These are phyloP conservation scores for Pleurotus pulmonarius DNA, from an alignment of 768 basidiomycete species.

Conservation along the genomic window DNA sequence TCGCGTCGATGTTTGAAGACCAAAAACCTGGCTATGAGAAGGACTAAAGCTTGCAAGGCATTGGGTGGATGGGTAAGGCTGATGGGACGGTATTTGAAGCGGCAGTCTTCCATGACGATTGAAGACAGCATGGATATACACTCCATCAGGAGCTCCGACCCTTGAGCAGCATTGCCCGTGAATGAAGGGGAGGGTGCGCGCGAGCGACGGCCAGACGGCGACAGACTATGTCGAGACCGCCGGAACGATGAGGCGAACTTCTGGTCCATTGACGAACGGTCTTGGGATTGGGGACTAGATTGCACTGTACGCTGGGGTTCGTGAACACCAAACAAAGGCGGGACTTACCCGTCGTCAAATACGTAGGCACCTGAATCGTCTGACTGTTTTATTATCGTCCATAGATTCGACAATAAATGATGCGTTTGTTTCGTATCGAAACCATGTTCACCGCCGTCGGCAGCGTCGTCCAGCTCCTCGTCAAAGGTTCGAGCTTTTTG, in stretches of 20 bases:
- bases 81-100: slow-evolving; percentile 55
- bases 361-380: slow-evolving; percentile 58
- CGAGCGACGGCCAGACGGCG: slow-evolving; percentile 38
- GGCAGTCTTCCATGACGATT: slow-evolving; percentile 68
- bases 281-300: slow-evolving; percentile 7
- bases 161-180: slow-evolving; percentile 23
- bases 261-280: slow-evolving; percentile 14
- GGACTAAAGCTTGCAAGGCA: slow-evolving; percentile 64
- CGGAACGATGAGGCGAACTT: slow-evolving; percentile 41
- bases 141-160: slow-evolving; percentile 52
- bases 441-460: slow-evolving; percentile 40
- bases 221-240: slow-evolving; percentile 38
- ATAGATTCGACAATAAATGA: slow-evolving; percentile 1
- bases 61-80: slow-evolving; percentile 69
- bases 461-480: slow-evolving; percentile 32
- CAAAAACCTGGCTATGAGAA: slow-evolving; percentile 73
- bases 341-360: slow-evolving; percentile 49
- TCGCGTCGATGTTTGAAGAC: slow-evolving; percentile 50
- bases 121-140: slow-evolving; percentile 63
- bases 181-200: slow-evolving; percentile 47
- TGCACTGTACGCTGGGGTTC: neutral
- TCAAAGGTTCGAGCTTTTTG: slow-evolving; percentile 8
- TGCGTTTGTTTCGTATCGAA: slow-evolving; percentile 2
- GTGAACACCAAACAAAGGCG: neutral
- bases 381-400: slow-evolving; percentile 16